Base-by-base conservation (phyloP, 345 rosid species). In the Streptanthus diversifolius region DNA sequence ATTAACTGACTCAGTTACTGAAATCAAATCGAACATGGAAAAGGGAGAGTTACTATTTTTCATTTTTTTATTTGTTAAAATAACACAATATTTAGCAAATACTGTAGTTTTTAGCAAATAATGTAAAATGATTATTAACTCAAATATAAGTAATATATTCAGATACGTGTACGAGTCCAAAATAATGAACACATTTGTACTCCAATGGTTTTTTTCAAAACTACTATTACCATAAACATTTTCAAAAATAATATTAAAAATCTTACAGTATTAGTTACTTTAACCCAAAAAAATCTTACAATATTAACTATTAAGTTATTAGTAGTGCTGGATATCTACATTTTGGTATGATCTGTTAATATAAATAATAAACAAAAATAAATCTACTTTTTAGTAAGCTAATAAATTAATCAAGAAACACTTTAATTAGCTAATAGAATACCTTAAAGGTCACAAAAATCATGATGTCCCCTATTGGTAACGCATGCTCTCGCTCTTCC, bases 381-480 rank as follows among this genome's bases (percentile, higher is more conserved):
- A 11, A 30, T 17, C 48, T 33, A 54, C 66, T 53, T 76, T 76
- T 14, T 11, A 22, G 59, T 64, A 56, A 77, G 76, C 55, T 77
- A 48, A 37, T 77, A 55, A 64, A 47, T 29, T 76, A 76, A 75
- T 75, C 59, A 75, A 62, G 19, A 33, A 61, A 53, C 41, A 30
- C 47, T 32, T 68, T 56, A 64, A 17, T 64, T 48, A 70, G 59
- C 21, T 49, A 56, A 37, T 69, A 47, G 18, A 36, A 76, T 64
- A 70, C 63, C 72, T 70, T 37, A 70, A 76, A 48, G 71, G 62
- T 45, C 61, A 76, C 75, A 70, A 63, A 76, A 70, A 76, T 76
- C 56, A 76, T 76, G 66, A 70, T 76, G 75, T 65, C 7, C 62
- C 80, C 80, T 77, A 63, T 70, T 49, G 62, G 61, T 56, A 64